A percentile compares a stretch with the other conserved stretches of the same genome.
phyloP scores from a whole-genome alignment of 2,329 filamentous ascomycete species.

The Mariannaea elegans region DNA sequence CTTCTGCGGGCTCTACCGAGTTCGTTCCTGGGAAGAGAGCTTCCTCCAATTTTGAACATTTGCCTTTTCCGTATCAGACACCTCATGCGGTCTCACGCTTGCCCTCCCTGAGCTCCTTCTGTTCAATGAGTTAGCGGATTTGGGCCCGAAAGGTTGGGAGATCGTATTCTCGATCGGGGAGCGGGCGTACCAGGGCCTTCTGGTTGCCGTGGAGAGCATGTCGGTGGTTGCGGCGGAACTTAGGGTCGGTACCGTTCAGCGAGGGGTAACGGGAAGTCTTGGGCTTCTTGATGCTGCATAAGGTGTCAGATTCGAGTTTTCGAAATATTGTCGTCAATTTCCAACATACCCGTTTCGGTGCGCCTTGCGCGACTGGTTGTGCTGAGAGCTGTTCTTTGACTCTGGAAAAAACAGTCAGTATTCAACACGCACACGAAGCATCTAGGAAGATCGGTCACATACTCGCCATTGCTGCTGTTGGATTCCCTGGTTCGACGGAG shows the following conservation, averaged over 20 bases:
- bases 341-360: slow-evolving; percentile 96
- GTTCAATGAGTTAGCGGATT: slow-evolving; percentile 48
- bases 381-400: slow-evolving; percentile 99
- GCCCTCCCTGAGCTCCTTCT: slow-evolving; percentile 98
- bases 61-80: slow-evolving; percentile 23
- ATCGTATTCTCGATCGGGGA: slow-evolving; percentile 13
- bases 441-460: slow-evolving; percentile 34
- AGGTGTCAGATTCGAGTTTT: slow-evolving; percentile 28
- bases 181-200: slow-evolving; percentile 85
- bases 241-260: slow-evolving; percentile 98
- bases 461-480: slow-evolving; percentile 54
- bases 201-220: slow-evolving; percentile 99
- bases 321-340: neutral
- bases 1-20: slow-evolving; percentile 36
- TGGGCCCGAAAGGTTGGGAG: neutral
- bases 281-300: slow-evolving; percentile 97
- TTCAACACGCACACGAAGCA: neutral
- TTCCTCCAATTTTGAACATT: slow-evolving; percentile 37
- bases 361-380: slow-evolving; percentile 98
- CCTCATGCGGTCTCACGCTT: slow-evolving; percentile 86
- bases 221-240: slow-evolving; percentile 99
- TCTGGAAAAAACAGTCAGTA: slow-evolving; percentile 64
- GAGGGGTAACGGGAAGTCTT: slow-evolving; percentile 99
- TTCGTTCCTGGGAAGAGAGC: slow-evolving; percentile 33
- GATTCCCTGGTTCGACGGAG: slow-evolving; percentile 40